A percentile compares a stretch with the other conserved stretches of the same genome.
phyloP scores from a whole-genome alignment of 78 protist genomes.

The Dictyostelium brefeldianum region DNA sequence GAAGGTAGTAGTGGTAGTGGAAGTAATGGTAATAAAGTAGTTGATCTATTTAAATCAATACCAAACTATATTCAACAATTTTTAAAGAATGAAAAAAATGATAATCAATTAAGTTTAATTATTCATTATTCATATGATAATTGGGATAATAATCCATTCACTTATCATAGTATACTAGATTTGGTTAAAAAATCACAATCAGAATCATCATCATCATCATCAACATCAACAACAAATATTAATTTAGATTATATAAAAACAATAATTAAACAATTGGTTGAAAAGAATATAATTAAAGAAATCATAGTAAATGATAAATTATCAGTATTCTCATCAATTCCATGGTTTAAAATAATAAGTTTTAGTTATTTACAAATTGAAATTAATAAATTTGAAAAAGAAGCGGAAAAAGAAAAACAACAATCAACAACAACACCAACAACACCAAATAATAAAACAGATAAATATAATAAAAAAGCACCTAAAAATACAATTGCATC shows the following conservation, averaged over 20 bases:
- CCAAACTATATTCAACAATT: neutral
- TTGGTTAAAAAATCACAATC: too few relatives aligned
- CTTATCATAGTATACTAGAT: neutral
- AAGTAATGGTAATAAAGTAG: neutral
- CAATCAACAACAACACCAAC: neutral
- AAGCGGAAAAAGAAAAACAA: neutral
- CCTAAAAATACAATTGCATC: constrained; percentile 13
- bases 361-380: neutral
- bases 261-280: neutral
- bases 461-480: constrained; percentile 15
- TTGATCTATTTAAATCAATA: neutral
- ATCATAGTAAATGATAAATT: neutral
- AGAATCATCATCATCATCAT: too few relatives aligned
- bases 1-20: too few relatives aligned
- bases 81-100: neutral
- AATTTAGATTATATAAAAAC: neutral
- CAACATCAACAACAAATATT: neutral
- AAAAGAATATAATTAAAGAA: constrained; percentile 5
- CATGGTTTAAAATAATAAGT: constrained; percentile 9
- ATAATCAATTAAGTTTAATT: neutral
- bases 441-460: neutral
- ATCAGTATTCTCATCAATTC: neutral
- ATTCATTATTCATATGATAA: neutral
- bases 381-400: neutral
- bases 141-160: neutral